Base-by-base conservation (phyloP, 257 asterid genomes). In the Handroanthus guayacan region DNA sequence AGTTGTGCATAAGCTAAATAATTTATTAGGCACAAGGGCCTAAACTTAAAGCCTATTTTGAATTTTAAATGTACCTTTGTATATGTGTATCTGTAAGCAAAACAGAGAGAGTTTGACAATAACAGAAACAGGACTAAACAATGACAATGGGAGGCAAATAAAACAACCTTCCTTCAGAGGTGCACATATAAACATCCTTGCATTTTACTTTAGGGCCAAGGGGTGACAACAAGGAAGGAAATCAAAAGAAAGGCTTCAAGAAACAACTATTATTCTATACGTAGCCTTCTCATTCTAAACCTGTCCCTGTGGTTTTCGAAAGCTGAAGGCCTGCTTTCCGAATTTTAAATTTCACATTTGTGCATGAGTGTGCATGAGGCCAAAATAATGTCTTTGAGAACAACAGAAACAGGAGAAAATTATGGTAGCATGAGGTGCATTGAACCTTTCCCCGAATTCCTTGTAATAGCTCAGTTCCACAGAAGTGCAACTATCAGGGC, bases 21-120 rank as follows among this genome's bases (percentile, higher is more conserved):
- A 7, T 51, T 36, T 60, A 52, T 62, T 37, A 76, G 73, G 78
- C 68, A 31, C 18, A 55, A 74, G 43, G 41, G 34, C 5, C 12
- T 31, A 17, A 45, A 50, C 18, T 75, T 54, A 18, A 56, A 4
- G 43, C 44, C 39, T 67, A 43, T 20, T 64, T 51, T 13, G 12
- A 25, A 63, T 38, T 43, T 50, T 31, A 18, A 10, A 31, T 20
- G 50, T 16, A 51, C 17, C 60, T 11, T n/a, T 16, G 16, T 20
- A 18, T 18, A 69, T 67, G 47, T 34, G 17, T 5, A 48, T 44
- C 50, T 10, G 44, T 0, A 58, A 41, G 11, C n/a, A 43, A 63
- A 45, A 62, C 16, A 12, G 38, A 1, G 14, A 18, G 0, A 62
- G 70, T 44, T 12, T 20, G 69, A 45, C 2, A 31, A n/a, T 45